These are phyloP conservation scores for Mucor circinelloides DNA, from an alignment of 371 early-diverging fungal species.

Conservation along the genomic window DNA sequence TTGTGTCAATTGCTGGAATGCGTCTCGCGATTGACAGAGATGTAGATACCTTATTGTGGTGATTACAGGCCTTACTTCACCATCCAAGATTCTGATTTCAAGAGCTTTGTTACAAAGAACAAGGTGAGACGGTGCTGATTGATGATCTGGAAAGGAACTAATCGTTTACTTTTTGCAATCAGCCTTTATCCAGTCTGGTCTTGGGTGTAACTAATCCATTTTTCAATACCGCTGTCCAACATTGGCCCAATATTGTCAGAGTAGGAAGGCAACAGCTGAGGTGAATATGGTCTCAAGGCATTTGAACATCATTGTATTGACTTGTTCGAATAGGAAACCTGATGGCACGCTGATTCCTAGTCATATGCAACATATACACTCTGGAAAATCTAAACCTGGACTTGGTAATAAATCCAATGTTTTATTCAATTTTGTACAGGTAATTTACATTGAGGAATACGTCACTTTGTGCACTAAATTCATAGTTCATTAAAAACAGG, in stretches of 20 bases:
- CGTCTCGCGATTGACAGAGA: background rate
- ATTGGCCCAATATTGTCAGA: conserved; percentile 91
- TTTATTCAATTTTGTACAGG: conserved; percentile 62
- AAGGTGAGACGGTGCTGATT: conserved; percentile 37
- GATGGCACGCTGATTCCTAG: conserved; percentile 45
- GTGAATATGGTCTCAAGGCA: conserved; percentile 15
- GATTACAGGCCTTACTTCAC: conserved; percentile 97
- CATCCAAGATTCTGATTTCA: conserved; percentile 93
- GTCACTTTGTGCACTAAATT: background rate
- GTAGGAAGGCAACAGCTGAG: conserved; percentile 66
- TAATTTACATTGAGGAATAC: conserved; percentile 2
- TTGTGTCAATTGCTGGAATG: background rate
- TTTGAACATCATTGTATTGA: background rate
- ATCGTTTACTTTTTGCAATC: conserved; percentile 9
- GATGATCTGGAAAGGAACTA: background rate
- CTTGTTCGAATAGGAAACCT: conserved; percentile 37
- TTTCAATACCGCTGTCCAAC: conserved; percentile 84
- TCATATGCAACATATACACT: conserved; percentile 29
- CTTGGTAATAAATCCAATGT: conserved; percentile 40
- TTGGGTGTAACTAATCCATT: conserved; percentile 95
- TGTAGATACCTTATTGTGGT: conserved; percentile 88
- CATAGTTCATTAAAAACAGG: conserved; percentile 32
- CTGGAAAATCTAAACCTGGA: conserved; percentile 27
- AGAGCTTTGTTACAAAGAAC: conserved; percentile 67
- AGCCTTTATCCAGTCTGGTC: conserved; percentile 83